Conservation (phyloP, 2,329 filamentous ascomycete species). For the Botrytis fragariae region DNA sequence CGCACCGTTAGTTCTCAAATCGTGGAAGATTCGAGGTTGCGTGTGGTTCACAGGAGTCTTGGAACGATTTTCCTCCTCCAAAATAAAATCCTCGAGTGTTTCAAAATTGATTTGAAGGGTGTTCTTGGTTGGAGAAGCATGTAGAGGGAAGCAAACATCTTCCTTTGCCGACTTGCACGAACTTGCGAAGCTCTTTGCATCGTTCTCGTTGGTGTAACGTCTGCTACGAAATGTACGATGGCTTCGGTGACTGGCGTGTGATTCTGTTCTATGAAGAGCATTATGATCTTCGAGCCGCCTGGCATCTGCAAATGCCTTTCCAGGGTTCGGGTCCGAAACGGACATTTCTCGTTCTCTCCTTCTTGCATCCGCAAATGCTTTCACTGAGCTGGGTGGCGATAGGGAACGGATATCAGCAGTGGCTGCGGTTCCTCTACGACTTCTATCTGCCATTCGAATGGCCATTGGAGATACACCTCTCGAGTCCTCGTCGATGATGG, state of each 20-base stretch:
- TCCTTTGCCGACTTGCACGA: constrained; percentile 74
- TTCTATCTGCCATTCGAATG: constrained; percentile 37
- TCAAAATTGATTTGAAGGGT: constrained; percentile 89
- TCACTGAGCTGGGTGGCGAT: constrained; percentile 94
- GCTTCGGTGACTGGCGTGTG: constrained; percentile 63
- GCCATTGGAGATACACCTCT: constrained; percentile 42
- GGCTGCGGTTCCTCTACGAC: constrained; percentile 54
- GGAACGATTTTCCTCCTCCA: constrained; percentile 54
- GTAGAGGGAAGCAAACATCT: constrained; percentile 83
- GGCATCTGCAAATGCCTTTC: constrained; percentile 90
- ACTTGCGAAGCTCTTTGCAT: constrained; percentile 58
- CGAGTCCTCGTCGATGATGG: constrained; percentile 73
- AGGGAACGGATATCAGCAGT: constrained; percentile 63
- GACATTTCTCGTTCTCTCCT: constrained; percentile 75
- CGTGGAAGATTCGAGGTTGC: constrained; percentile 36
- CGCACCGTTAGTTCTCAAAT: constrained; percentile 33
- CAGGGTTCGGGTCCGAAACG: constrained; percentile 69
- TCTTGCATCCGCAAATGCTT: constrained; percentile 90
- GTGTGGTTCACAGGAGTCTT: constrained; percentile 37
- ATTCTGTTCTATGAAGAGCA: constrained; percentile 65
- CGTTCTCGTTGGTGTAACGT: constrained; percentile 59
- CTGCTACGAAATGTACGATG: constrained; percentile 54
- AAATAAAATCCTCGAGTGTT: constrained; percentile 88
- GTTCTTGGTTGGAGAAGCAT: constrained; percentile 65
- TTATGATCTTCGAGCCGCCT: constrained; percentile 67